Conservation (phyloP, 1,284 basidiomycete species). For the Hypsizygus ulmarius region DNA sequence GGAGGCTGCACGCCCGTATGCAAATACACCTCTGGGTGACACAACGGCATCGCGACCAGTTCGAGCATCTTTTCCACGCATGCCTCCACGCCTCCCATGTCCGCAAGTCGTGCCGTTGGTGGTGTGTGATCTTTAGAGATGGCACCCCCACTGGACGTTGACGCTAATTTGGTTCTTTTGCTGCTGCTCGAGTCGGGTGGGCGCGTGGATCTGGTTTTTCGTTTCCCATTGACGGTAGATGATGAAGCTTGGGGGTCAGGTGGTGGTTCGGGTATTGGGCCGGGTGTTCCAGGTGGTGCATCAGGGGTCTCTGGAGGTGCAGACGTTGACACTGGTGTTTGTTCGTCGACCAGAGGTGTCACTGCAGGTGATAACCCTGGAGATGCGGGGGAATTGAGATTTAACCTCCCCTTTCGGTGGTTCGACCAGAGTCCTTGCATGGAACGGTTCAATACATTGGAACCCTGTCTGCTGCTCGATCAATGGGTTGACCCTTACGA, state of each 20-base stretch:
- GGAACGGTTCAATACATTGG: slow-evolving; percentile 69
- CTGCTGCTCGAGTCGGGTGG: slow-evolving; percentile 46
- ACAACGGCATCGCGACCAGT: slow-evolving; percentile 91
- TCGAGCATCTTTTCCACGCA: slow-evolving; percentile 94
- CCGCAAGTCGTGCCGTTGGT: slow-evolving; percentile 71
- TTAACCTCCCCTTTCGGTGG: slow-evolving; percentile 60
- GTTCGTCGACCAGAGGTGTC: slow-evolving; percentile 28
- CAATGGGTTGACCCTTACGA: slow-evolving; percentile 24
- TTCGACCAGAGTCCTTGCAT: slow-evolving; percentile 76
- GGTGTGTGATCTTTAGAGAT: slow-evolving; percentile 60
- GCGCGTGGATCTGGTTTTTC: slow-evolving; percentile 56
- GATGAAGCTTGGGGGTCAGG: slow-evolving; percentile 17
- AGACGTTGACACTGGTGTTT: slow-evolving; percentile 12
- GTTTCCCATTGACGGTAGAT: slow-evolving; percentile 39
- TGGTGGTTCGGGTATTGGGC: slow-evolving; percentile 12
- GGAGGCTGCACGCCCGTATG: slow-evolving; percentile 93
- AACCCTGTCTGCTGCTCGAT: slow-evolving; percentile 54
- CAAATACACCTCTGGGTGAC: slow-evolving; percentile 93
- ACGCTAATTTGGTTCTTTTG: slow-evolving; percentile 49
- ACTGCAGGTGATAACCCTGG: slow-evolving; percentile 24
- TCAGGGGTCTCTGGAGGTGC: slow-evolving; percentile 15
- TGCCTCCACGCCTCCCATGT: slow-evolving; percentile 84
- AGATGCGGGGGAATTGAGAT: slow-evolving; percentile 52
- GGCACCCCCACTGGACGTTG: slow-evolving; percentile 27
- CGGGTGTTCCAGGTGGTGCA: slow-evolving; percentile 4